A percentile compares a stretch with the other conserved stretches of the same genome.
These are phyloP conservation scores for Bipolaris cookei DNA, from an alignment of 2,329 filamentous ascomycete genomes.

Conservation along the genomic window DNA sequence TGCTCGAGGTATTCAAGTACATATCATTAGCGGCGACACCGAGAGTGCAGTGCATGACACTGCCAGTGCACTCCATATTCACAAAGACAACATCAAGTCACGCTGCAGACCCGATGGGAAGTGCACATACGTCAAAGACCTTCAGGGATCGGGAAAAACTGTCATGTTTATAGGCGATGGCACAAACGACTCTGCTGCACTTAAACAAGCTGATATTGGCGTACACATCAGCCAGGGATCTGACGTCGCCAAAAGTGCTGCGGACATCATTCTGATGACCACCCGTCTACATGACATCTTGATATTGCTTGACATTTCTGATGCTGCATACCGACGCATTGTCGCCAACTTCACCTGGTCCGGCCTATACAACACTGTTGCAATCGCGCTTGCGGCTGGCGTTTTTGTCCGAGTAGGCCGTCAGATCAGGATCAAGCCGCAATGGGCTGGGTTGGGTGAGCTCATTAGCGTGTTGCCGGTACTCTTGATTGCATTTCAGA, in stretches of 20 bases:
- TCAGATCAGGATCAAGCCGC: constrained; percentile 61
- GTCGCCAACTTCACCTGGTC: constrained; percentile 74
- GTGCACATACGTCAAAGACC: constrained; percentile 55
- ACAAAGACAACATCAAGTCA: constrained; percentile 49
- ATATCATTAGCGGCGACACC: constrained; percentile 65
- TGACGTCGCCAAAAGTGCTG: constrained; percentile 70
- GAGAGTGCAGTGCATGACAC: constrained; percentile 55
- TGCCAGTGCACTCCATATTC: constrained; percentile 52
- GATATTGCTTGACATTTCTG: constrained; percentile 62
- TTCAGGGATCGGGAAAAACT: constrained; percentile 38
- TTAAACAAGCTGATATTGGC: constrained; percentile 74
- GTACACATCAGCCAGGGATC: constrained; percentile 66
- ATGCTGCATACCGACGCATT: constrained; percentile 50
- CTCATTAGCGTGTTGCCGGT: constrained; percentile 76
- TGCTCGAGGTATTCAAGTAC: constrained; percentile 56
- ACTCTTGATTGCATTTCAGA: constrained; percentile 61
- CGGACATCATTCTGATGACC: constrained; percentile 72
- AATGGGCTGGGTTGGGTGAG: constrained; percentile 73
- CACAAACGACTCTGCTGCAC: constrained; percentile 77
- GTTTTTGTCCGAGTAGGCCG: constrained; percentile 50
- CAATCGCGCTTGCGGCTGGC: constrained; percentile 70
- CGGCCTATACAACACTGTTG: constrained; percentile 72
- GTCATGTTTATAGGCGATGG: constrained; percentile 79
- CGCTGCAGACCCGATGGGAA: constrained; percentile 62
- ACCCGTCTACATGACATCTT: constrained; percentile 63